Percentiles rank a stretch among this genome's conserved stretches.
Evolutionary conservation across 2,329 filamentous ascomycete species (phyloP).

Genomic region (Pseudomassariella vexata): DNA sequence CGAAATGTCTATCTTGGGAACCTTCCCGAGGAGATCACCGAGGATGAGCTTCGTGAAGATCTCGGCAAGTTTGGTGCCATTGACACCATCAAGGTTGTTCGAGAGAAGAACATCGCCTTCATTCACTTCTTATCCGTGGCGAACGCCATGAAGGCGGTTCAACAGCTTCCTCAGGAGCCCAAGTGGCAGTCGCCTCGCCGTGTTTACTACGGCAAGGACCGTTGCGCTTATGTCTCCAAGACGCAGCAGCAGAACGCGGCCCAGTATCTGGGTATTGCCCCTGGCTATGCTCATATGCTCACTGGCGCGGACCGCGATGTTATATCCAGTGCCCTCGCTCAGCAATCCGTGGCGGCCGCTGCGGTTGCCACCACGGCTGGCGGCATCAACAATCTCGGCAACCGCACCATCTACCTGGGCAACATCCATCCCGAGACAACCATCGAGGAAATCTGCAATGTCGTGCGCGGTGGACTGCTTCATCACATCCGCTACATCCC

Average conservation of each 20-base stretch:
- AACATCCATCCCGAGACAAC: constrained; percentile 99
- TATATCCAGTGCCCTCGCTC: constrained; percentile 91
- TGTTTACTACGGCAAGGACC: constrained; percentile 98
- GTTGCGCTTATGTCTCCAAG: constrained; percentile 98
- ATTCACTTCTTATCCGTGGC: constrained; percentile 93
- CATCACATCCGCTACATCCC: constrained; percentile 99
- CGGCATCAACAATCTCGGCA: constrained; percentile 94
- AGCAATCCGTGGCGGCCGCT: constrained; percentile 94
- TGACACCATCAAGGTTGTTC: constrained; percentile 95
- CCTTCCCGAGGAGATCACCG: constrained; percentile 79
- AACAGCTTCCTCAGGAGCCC: constrained; percentile 88
- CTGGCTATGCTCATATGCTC: constrained; percentile 91
- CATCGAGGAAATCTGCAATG: constrained; percentile 99
- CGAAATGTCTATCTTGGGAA: constrained; percentile 97
- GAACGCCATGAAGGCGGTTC: constrained; percentile 96
- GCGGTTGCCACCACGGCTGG: constrained; percentile 95
- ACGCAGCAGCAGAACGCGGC: constrained; percentile 99
- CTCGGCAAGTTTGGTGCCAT: constrained; percentile 94
- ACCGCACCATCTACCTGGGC: constrained; percentile 94
- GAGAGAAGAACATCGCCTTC: constrained; percentile 97
- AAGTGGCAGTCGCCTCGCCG: constrained; percentile 96
- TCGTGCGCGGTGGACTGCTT: constrained; percentile 88
- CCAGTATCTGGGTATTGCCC: constrained; percentile 94
- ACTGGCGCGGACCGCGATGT: constrained; percentile 94
- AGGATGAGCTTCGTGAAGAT: constrained; percentile 91